Conservation (phyloP, 768 basidiomycete genomes). For the Boletus rubropictus region DNA sequence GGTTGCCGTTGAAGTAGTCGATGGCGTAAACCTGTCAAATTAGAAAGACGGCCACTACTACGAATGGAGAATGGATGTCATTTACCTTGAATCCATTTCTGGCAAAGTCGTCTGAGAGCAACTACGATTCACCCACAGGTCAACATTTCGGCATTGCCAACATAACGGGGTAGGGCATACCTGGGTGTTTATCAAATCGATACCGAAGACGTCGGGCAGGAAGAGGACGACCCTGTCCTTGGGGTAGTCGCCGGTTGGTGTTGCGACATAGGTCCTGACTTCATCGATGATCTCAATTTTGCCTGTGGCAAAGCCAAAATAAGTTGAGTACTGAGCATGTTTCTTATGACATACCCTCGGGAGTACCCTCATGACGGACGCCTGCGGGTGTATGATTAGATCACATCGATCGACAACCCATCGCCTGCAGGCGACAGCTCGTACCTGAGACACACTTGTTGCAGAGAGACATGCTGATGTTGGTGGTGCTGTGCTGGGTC, state of each 20-base stretch:
- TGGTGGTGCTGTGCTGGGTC: neutral
- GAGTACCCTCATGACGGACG: constrained; percentile 45
- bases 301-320: constrained; percentile 31
- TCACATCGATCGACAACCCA: neutral
- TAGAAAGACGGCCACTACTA: neutral
- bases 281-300: constrained; percentile 39
- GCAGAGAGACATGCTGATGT: constrained; percentile 45
- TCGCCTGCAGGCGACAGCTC: neutral
- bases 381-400: constrained; percentile 25
- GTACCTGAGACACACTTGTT: constrained; percentile 51
- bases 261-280: constrained; percentile 48
- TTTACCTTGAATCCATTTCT: constrained; percentile 34
- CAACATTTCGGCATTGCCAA: neutral
- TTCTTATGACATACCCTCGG: constrained; percentile 32
- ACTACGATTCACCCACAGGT: constrained; percentile 19
- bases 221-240: constrained; percentile 54
- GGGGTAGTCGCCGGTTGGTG: constrained; percentile 44
- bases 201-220: constrained; percentile 50
- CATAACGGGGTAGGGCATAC: constrained; percentile 23
- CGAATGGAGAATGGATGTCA: neutral
- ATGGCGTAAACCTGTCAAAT: constrained; percentile 14
- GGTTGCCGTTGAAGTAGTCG: constrained; percentile 30
- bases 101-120: constrained; percentile 41
- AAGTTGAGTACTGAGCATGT: neutral
- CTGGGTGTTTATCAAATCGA: constrained; percentile 40